Base-by-base conservation (phyloP, 305 asterid genomes). In the Coffea humblotiana region DNA sequence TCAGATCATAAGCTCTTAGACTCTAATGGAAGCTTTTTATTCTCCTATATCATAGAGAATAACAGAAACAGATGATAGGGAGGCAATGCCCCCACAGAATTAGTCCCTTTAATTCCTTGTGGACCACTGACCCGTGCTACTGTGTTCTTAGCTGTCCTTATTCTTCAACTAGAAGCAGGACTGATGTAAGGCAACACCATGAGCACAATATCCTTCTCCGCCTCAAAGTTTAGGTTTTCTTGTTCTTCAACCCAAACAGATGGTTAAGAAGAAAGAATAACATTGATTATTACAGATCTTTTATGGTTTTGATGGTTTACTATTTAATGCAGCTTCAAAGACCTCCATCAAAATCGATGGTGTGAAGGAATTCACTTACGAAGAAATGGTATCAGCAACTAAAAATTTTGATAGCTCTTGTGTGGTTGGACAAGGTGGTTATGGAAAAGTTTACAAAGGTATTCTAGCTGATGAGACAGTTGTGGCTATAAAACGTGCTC, bases 401-500 rank as follows among this genome's bases (percentile, higher is more conserved):
- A 88, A 82, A 70, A 84, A 87, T 82, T 96, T 96, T 76, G 69
- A 85, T 63, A 54, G 51, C 89, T 82, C 91, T 25, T 92, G 91
- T 23, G 81, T 87, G 68, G 93, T 93, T 56, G 99, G 99, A 71
- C 88, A 91, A 83, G 99, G 99, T 81, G 99, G 99, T 47, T 96
- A 94, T 54, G 99, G 99, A 32, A 91, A 87, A 80, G 99, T 96
- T 54, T 92, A 94, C 70, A 88, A 87, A 89, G 98, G 99, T 78
- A 86, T 86, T 86, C 90, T 96, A 43, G 86, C 91, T 51, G 92
- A 93, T 85, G 97, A 97, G 74, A 89, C 92, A 13, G 81, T 88
- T 54, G 99, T 96, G 74, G 99, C 99, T 77, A 84, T 96, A 85
- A 96, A 96, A 80, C 98, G 97, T 32, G 98, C 99, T 67, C 91